Evolutionary conservation across 164 flowering plant genomes (phyloP).

Genomic region (Saururus chinensis): DNA sequence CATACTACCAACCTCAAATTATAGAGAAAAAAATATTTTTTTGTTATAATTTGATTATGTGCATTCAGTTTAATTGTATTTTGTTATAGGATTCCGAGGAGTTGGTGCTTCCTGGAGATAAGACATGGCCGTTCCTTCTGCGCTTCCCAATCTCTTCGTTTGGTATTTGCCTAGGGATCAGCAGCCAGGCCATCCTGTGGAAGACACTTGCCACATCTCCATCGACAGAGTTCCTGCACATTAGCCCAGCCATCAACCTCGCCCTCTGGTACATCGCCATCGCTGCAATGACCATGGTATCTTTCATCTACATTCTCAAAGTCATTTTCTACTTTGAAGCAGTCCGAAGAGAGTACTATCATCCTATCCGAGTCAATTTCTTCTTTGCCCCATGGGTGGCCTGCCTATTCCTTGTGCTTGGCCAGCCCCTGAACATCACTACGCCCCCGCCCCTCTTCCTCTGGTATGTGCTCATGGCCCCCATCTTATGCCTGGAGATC

Average conservation of each 20-base stretch:
- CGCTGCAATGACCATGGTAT: constrained; percentile 27
- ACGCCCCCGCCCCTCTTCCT: constrained; percentile 24
- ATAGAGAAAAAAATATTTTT: too few species aligned
- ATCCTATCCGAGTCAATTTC: constrained; percentile 82
- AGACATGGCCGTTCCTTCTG: constrained; percentile 83
- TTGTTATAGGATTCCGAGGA: constrained; percentile 53
- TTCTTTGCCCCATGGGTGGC: constrained; percentile 89
- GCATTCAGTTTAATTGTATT: background rate
- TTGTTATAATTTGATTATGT: background rate
- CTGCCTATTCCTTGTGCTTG: constrained; percentile 48
- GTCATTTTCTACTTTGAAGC: constrained; percentile 70
- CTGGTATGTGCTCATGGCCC: constrained; percentile 80
- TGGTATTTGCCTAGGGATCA: constrained; percentile 78
- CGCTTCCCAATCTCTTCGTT: constrained; percentile 75
- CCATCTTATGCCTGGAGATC: constrained; percentile 60
- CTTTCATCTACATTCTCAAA: constrained; percentile 43
- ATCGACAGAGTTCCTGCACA: constrained; percentile 60
- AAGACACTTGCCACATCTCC: constrained; percentile 54
- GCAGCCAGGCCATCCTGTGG: constrained; percentile 95
- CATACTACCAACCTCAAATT: too few species aligned
- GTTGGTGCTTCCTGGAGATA: constrained; percentile 65
- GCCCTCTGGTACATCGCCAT: constrained; percentile 70
- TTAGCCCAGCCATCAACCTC: constrained; percentile 38
- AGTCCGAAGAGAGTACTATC: constrained; percentile 79
- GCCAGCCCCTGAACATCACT: constrained; percentile 44